Evolutionary conservation across 306 rosid genomes (phyloP).

Genomic region (Fragaria vesca): DNA sequence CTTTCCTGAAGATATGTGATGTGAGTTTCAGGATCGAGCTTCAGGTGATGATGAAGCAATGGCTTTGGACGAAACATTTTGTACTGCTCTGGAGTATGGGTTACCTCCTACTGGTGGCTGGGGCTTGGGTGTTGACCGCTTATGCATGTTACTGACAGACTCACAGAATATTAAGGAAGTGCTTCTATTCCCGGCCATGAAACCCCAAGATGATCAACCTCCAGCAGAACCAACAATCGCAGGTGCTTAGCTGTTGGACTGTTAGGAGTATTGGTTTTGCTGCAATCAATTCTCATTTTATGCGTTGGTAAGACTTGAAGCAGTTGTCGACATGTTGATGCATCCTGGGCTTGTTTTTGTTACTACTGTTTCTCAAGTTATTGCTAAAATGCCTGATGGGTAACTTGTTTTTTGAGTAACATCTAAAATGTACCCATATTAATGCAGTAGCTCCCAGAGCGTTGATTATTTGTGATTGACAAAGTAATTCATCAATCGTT

Average conservation of each 20-base stretch:
- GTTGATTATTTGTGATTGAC: background rate
- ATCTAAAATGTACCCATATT: background rate
- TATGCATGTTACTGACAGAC: constrained; percentile 77
- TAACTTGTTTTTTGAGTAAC: background rate
- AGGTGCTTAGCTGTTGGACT: constrained; percentile 16
- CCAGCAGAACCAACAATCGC: constrained; percentile 27
- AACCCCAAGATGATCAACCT: constrained; percentile 68
- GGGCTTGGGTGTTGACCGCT: constrained; percentile 94
- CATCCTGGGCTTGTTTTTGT: background rate
- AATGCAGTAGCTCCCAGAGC: background rate
- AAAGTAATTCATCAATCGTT: background rate
- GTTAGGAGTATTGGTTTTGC: background rate
- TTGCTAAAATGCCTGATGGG: background rate
- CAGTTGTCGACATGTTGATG: background rate
- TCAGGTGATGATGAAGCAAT: constrained; percentile 98
- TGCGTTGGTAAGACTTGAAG: background rate
- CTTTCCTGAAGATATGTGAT: constrained; percentile 10
- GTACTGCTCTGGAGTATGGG: constrained; percentile 91
- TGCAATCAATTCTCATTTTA: background rate
- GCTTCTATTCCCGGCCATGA: constrained; percentile 94
- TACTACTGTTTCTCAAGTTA: background rate
- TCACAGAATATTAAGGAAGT: constrained; percentile 96
- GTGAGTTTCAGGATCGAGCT: constrained; percentile 67
- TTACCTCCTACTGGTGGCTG: constrained; percentile 96
- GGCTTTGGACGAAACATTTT: constrained; percentile 87